These are phyloP conservation scores for Candida ponderosae DNA, from an alignment of 805 yeast species.

Conservation along the genomic window DNA sequence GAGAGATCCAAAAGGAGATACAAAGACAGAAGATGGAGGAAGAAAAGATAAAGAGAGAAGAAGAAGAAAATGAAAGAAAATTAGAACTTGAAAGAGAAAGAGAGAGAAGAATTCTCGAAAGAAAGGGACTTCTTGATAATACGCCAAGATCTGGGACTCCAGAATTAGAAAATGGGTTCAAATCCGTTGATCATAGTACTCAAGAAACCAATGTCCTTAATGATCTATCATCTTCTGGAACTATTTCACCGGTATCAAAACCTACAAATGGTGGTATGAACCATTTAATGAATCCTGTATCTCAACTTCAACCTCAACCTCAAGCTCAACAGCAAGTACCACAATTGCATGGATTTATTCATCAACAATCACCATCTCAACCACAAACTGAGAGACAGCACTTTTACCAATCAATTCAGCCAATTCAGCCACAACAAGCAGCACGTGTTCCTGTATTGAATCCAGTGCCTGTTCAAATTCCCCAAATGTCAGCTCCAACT, in stretches of 20 bases:
- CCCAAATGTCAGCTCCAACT: neutral
- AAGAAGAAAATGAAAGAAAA: slow-evolving; percentile 7
- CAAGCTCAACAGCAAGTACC: neutral
- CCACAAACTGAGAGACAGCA: neutral
- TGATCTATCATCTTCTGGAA: neutral
- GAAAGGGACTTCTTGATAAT: slow-evolving; percentile 1
- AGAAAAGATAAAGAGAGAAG: slow-evolving; percentile 9
- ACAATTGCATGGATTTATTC: too few relatives aligned
- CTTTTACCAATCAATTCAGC: neutral
- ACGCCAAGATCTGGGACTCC: neutral
- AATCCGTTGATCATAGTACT: too few relatives aligned
- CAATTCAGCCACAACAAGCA: neutral
- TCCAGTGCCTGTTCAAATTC: neutral
- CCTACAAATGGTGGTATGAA: neutral
- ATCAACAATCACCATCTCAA: neutral
- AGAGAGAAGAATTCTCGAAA: slow-evolving; percentile 16
- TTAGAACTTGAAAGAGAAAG: slow-evolving; percentile 16
- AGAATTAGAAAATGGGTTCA: neutral
- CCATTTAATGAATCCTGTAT: neutral
- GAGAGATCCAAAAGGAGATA: slow-evolving; percentile 12
- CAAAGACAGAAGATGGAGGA: slow-evolving; percentile 10
- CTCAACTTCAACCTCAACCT: neutral
- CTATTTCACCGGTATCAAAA: too few relatives aligned
- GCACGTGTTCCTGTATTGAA: neutral
- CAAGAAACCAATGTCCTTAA: too few relatives aligned